These are phyloP conservation scores for Plasmopara muralis DNA, from an alignment of 352 stramenopile species.

Conservation along the genomic window DNA sequence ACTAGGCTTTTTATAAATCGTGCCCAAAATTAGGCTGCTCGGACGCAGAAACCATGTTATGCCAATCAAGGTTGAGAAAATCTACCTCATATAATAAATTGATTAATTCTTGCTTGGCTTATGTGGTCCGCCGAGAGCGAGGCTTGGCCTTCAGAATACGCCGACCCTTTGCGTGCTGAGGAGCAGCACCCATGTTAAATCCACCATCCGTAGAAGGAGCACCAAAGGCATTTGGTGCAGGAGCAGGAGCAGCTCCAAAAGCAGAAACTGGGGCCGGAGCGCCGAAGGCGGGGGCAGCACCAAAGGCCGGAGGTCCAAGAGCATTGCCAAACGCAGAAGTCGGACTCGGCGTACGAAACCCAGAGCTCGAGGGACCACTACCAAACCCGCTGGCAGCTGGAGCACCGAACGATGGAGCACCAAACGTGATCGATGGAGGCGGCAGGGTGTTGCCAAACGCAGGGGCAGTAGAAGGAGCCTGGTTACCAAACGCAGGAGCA, in stretches of 20 bases:
- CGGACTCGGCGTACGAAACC: slow-evolving; percentile 23
- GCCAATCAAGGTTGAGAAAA: neutral
- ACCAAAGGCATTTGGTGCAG: slow-evolving; percentile 21
- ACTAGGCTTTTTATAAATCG: neutral
- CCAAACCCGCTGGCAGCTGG: slow-evolving; percentile 27
- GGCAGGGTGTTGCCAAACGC: slow-evolving; percentile 25
- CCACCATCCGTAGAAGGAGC: slow-evolving; percentile 33
- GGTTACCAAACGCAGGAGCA: slow-evolving; percentile 27
- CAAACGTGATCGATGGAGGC: slow-evolving; percentile 25
- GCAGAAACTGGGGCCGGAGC: slow-evolving; percentile 13
- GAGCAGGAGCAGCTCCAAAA: slow-evolving; percentile 29
- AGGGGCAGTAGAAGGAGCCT: slow-evolving; percentile 15
- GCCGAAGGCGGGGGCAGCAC: slow-evolving; percentile 20
- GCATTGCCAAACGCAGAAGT: slow-evolving; percentile 23
- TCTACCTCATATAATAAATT: slow-evolving; percentile 22
- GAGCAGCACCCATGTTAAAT: slow-evolving; percentile 65
- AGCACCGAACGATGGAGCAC: slow-evolving; percentile 22
- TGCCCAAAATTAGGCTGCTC: neutral
- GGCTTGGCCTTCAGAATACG: slow-evolving; percentile 56
- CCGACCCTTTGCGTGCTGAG: slow-evolving; percentile 38
- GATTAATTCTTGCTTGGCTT: slow-evolving; percentile 29
- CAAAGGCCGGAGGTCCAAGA: slow-evolving; percentile 13
- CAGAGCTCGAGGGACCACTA: slow-evolving; percentile 25
- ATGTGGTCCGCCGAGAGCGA: slow-evolving; percentile 28
- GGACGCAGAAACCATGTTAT: neutral